Evolutionary conservation across 2,329 filamentous ascomycete genomes (phyloP).

Genomic region (Ascomycota sp.): DNA sequence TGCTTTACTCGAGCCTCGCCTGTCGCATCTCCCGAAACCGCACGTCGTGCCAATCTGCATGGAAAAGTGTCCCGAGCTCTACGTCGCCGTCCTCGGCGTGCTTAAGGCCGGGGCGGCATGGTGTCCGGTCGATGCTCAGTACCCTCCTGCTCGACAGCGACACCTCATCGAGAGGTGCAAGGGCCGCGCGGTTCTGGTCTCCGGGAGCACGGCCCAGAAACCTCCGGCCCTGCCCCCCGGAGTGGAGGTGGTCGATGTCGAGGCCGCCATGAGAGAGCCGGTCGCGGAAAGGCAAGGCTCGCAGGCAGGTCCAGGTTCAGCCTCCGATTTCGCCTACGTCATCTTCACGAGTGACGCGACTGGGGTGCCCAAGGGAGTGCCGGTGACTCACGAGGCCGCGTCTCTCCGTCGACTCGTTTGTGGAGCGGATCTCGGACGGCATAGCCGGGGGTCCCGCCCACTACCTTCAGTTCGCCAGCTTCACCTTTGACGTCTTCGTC

Average conservation of each 20-base stretch:
- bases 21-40: neutral
- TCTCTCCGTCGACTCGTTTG: neutral
- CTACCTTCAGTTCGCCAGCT: neutral
- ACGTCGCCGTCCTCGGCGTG: neutral
- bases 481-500: neutral
- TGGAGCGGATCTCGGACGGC: neutral
- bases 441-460: neutral
- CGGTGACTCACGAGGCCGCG: neutral
- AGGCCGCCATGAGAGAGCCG: no score
- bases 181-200: neutral
- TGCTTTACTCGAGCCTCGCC: neutral
- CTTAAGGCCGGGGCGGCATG: neutral
- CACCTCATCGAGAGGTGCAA: neutral
- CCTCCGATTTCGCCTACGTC: neutral
- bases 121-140: neutral
- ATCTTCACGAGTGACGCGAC: neutral
- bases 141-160: neutral
- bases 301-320: no score
- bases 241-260: neutral
- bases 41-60: neutral
- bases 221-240: neutral
- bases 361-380: neutral
- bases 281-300: no score
- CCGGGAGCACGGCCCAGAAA: neutral
- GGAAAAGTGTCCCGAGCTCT: neutral